Percentiles rank a stretch among this genome's conserved stretches.
These are phyloP conservation scores for Ophiostoma quercus DNA, from an alignment of 2,329 filamentous ascomycete genomes.

Conservation along the genomic window DNA sequence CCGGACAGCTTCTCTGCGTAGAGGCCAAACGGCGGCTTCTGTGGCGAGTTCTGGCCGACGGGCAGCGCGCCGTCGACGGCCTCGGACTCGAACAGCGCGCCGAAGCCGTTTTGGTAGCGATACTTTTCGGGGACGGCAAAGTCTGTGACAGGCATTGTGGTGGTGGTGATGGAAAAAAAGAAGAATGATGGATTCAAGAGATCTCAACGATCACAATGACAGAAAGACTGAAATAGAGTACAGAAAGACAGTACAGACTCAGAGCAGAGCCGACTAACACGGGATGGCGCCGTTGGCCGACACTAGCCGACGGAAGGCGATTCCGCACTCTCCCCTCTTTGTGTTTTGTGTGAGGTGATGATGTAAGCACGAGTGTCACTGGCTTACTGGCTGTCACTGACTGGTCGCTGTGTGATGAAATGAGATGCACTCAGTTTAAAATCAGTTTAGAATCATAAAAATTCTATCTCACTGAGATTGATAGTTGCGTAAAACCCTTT, in stretches of 20 bases:
- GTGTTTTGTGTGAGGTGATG: neutral
- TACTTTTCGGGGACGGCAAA: constrained; percentile 55
- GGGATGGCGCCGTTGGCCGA: constrained; percentile 20
- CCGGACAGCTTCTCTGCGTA: constrained; percentile 77
- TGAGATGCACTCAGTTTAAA: no score
- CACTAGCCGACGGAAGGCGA: constrained; percentile 23
- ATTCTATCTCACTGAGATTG: neutral
- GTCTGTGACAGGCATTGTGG: constrained; percentile 40
- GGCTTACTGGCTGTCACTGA: no score
- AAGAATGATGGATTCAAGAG: neutral
- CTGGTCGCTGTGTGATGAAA: no score
- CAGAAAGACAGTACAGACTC: neutral
- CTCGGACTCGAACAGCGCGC: constrained; percentile 73
- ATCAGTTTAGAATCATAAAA: no score
- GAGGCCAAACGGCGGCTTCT: constrained; percentile 71
- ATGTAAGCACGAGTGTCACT: neutral
- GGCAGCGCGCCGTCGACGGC: constrained; percentile 70
- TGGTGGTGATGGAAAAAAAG: neutral
- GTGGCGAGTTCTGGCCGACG: constrained; percentile 72
- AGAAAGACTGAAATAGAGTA: neutral
- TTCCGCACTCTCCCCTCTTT: constrained; percentile 17
- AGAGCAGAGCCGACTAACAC: neutral
- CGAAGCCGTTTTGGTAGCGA: constrained; percentile 73
- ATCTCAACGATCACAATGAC: neutral
- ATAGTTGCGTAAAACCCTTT: no score